Percentiles rank a stretch among this genome's conserved stretches.
Conservation (phyloP, 495 filamentous ascomycete genomes). For the Terfezia boudieri region DNA sequence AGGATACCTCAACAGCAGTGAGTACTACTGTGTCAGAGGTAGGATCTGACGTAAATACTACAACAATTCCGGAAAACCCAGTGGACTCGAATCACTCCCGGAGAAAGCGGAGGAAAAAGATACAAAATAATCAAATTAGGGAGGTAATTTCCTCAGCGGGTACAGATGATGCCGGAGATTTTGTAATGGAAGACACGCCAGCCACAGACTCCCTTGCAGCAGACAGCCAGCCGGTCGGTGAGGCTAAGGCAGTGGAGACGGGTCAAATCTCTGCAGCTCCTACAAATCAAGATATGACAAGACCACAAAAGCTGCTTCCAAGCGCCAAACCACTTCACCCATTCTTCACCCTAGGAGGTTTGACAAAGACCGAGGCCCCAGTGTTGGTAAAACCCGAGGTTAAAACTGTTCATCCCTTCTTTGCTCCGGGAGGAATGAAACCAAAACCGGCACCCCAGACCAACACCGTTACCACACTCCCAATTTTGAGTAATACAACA, state of each 20-base stretch:
- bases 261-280: no score
- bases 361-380: no score
- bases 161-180: not conserved
- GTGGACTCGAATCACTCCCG: not conserved
- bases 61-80: not conserved
- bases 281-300: no score
- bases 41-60: no score
- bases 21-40: not conserved
- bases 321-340: not conserved
- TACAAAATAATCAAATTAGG: not conserved
- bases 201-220: no score
- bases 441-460: not conserved
- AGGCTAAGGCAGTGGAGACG: no score
- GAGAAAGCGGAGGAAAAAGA: not conserved
- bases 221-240: no score
- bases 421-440: constrained; percentile 21
- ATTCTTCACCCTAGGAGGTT: not conserved
- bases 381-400: not conserved
- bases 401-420: constrained; percentile 68
- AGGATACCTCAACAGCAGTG: not conserved
- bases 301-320: no score
- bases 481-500: not conserved
- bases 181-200: not conserved
- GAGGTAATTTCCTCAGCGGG: no score
- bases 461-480: not conserved